A percentile compares a stretch with the other conserved stretches of the same genome.
phyloP scores from a whole-genome alignment of 805 yeast species.

The Scheffersomyces amazonensis region DNA sequence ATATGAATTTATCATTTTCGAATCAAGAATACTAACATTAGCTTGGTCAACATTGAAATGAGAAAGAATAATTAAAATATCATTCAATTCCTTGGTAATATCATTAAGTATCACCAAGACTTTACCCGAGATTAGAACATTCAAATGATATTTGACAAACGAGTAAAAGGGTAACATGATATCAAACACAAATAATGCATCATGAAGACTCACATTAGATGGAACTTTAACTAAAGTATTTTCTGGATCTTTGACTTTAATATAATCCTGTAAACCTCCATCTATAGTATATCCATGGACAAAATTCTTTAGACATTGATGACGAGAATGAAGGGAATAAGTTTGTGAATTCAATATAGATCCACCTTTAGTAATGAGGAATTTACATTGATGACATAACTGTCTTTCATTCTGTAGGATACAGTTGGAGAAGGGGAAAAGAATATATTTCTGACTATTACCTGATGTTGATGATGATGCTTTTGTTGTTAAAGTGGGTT shows the following conservation, averaged over 20 bases:
- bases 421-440: conserved; percentile 35
- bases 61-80: conserved; percentile 30
- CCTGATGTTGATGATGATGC: conserved; percentile 3
- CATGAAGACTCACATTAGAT: conserved; percentile 30
- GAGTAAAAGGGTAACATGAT: conserved; percentile 33
- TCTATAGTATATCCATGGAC: conserved; percentile 32
- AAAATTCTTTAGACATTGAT: conserved; percentile 20
- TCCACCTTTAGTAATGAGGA: conserved; percentile 1
- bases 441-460: conserved; percentile 14
- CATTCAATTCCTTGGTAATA: conserved; percentile 29
- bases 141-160: conserved; percentile 17
- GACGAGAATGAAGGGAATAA: not conserved
- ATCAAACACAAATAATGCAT: conserved; percentile 31
- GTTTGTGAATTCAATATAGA: not conserved
- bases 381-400: conserved; percentile 18
- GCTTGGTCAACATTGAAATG: conserved; percentile 18
- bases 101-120: conserved; percentile 29
- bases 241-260: conserved; percentile 23
- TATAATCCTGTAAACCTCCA: conserved; percentile 40
- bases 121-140: conserved; percentile 3
- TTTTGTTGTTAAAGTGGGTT: conserved; percentile 5
- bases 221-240: conserved; percentile 26
- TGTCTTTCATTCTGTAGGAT: conserved; percentile 16
- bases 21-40: conserved; percentile 13
- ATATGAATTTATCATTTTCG: too few relatives aligned